These are phyloP conservation scores for Calonectria pseudoturangicola DNA, from an alignment of 2,329 filamentous ascomycete genomes.

Conservation along the genomic window DNA sequence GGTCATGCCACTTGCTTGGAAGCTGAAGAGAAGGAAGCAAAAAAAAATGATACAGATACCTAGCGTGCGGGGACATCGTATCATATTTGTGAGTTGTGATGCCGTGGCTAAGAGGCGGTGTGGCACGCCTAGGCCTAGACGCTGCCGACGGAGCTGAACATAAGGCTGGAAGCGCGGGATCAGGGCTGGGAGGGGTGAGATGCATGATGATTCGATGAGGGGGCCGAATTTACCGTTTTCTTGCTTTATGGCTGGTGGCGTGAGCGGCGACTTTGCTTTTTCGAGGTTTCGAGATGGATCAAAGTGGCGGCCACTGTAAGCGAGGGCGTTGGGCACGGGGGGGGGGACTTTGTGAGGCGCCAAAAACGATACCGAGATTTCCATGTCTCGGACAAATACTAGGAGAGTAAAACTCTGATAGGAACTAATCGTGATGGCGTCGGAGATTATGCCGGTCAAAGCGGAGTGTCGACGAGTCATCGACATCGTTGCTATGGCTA, in stretches of 20 bases:
- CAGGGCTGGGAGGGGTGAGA: too few relatives aligned
- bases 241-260: neutral
- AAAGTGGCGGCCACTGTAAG: neutral
- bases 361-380: conserved; percentile 4
- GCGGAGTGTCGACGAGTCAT: neutral
- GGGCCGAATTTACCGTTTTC: neutral
- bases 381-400: conserved; percentile 12
- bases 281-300: conserved; percentile 21
- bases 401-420: neutral
- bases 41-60: neutral
- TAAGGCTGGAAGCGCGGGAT: conserved; percentile 4
- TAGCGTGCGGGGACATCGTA: neutral
- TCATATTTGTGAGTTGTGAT: neutral
- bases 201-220: neutral
- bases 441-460: neutral
- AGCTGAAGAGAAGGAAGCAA: conserved; percentile 3
- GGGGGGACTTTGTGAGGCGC: neutral
- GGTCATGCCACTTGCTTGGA: neutral
- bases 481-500: too few relatives aligned
- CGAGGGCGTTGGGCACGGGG: conserved; percentile 7
- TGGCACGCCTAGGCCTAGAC: neutral
- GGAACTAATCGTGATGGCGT: neutral
- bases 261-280: conserved; percentile 22
- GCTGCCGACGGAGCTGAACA: neutral
- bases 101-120: conserved; percentile 19